phyloP scores from a whole-genome alignment of 306 rosid genomes.

The Cicer judaicum region DNA sequence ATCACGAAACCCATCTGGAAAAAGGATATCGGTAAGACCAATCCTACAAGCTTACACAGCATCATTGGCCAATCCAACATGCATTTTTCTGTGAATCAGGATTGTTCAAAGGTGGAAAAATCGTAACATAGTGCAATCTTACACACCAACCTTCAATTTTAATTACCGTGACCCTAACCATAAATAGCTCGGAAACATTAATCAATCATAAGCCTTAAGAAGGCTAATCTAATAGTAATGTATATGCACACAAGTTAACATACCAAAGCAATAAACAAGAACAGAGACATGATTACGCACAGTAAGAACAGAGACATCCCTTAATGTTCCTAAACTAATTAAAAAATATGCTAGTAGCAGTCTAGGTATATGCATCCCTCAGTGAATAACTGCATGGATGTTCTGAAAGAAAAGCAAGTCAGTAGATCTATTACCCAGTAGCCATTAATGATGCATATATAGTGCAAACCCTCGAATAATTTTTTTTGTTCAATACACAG shows the following conservation, averaged over 20 bases:
- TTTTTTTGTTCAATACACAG: not conserved
- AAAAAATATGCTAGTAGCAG: not conserved
- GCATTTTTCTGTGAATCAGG: not conserved
- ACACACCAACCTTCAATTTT: not conserved
- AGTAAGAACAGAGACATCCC: not conserved
- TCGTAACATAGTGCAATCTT: not conserved
- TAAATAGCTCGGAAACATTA: constrained; percentile 18
- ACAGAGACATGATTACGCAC: constrained; percentile 14
- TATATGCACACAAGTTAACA: not conserved
- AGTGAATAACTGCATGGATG: constrained; percentile 19
- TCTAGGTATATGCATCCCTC: constrained; percentile 29
- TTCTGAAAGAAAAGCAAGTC: constrained; percentile 22
- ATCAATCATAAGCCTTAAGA: not conserved
- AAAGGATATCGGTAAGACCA: not conserved
- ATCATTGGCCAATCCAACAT: not conserved
- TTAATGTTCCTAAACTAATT: constrained; percentile 22
- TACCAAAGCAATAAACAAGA: constrained; percentile 20
- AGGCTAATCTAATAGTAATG: constrained; percentile 8
- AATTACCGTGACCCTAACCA: not conserved
- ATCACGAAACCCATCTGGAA: not conserved
- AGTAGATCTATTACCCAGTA: constrained; percentile 11
- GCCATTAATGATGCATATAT: constrained; percentile 13
- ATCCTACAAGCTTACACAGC: not conserved
- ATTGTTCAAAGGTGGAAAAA: not conserved
- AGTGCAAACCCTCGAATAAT: not conserved